phyloP scores from a whole-genome alignment of 2,329 filamentous ascomycete species.

The Monilinia fructigena region DNA sequence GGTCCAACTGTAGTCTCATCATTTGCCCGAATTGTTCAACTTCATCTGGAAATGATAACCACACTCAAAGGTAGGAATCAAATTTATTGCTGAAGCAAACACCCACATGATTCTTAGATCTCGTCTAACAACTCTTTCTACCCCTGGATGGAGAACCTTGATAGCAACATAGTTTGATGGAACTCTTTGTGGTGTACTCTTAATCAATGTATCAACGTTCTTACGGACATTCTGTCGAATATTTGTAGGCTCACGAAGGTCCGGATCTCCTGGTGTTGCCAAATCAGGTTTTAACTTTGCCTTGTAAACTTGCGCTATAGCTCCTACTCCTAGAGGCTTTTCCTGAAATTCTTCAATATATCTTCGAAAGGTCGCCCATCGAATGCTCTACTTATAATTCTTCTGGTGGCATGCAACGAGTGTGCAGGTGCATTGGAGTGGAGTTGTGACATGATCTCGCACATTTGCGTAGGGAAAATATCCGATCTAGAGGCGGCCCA shows the following conservation, averaged over 20 bases:
- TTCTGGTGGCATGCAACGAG: constrained; percentile 74
- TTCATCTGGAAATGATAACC: constrained; percentile 94
- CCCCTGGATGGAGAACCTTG: constrained; percentile 90
- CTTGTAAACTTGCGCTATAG: constrained; percentile 97
- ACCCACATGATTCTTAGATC: constrained; percentile 93
- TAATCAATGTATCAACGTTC: constrained; percentile 82
- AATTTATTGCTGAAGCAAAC: constrained; percentile 81
- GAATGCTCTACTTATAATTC: constrained; percentile 79
- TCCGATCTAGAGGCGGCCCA: constrained; percentile 96
- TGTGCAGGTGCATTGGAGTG: constrained; percentile 95
- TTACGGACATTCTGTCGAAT: constrained; percentile 69
- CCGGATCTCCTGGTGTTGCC: constrained; percentile 59
- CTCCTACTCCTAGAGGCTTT: constrained; percentile 84
- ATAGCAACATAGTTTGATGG: constrained; percentile 92
- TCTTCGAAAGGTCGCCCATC: constrained; percentile 76
- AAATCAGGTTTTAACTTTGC: constrained; percentile 84
- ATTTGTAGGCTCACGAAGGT: constrained; percentile 54
- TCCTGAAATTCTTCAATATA: constrained; percentile 94
- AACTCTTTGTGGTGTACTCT: constrained; percentile 79
- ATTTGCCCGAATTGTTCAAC: constrained; percentile 93
- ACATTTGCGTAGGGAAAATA: constrained; percentile 93
- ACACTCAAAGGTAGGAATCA: constrained; percentile 92
- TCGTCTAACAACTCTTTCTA: constrained; percentile 85
- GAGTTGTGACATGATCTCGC: constrained; percentile 86
- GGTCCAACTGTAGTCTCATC: constrained; percentile 96